Evolutionary conservation across 768 basidiomycete genomes (phyloP), one percentile per base, ranked within the genome.

Genomic region (Multifurca ochricompacta): DNA sequence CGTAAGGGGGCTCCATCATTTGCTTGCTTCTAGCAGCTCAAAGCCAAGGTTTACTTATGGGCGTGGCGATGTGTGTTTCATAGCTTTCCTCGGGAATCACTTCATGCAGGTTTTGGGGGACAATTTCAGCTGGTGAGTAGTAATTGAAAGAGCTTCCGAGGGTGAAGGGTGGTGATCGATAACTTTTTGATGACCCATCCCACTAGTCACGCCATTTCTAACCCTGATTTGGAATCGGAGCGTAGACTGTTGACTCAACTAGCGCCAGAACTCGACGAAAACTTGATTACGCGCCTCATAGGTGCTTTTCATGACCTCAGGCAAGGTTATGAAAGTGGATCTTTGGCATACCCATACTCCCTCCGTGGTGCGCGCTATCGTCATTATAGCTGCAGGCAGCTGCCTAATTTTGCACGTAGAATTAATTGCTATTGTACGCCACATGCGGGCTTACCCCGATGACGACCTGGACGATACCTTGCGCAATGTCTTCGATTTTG

Each of bases 31-130:
- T n/a, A n/a, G n/a, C n/a, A n/a, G n/a, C n/a, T n/a, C n/a, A n/a
- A n/a, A n/a, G n/a, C n/a, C n/a, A n/a, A n/a, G n/a, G n/a, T n/a
- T n/a, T n/a, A n/a, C 31, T 28, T 18, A 11, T 14, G 16, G 18
- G 13, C 34, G 13, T 19, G 25, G 31, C 32, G 42, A 28, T 49
- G n/a, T n/a, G n/a, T 48, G 40, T n/a, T 51, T 16, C 11, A 13
- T 48, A 85, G 83, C 83, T 1, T 85, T 85, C 75, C 71, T 85
- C 21, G 82, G 82, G 1, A 85, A 85, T 57, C 82, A 85, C 63
- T 85, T 85, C 70, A 67, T 84, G 19, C 82, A 85, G 60, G 83
- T 85, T 13, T 73, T 84, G 2, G 83, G 83, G 3, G 83, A 85
- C 65, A 81, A 79, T 62, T 84, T 85, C 65, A 81, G 80, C 58